phyloP scores from a whole-genome alignment of 2,329 filamentous ascomycete species.

The Beauveria pseudobassiana region DNA sequence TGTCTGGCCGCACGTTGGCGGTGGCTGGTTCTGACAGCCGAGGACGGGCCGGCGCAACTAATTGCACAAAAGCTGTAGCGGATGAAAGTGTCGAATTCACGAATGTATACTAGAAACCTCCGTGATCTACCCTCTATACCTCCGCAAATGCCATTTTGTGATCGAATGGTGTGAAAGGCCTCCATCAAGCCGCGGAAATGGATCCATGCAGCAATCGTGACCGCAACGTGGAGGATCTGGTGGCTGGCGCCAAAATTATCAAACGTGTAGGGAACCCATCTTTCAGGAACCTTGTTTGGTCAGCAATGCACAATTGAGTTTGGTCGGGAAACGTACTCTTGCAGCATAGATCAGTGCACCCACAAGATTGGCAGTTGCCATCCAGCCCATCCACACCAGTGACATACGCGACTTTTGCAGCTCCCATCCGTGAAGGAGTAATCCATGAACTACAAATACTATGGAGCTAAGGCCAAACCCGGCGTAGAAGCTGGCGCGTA shows the following conservation, averaged over 20 bases:
- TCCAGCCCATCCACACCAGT: conserved; percentile 12
- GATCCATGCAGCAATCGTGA: conserved; percentile 11
- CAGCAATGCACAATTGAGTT: neutral
- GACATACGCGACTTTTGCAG: conserved; percentile 14
- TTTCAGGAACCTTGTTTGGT: conserved; percentile 7
- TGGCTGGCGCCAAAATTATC: conserved; percentile 13
- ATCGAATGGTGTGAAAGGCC: neutral
- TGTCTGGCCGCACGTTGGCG: neutral
- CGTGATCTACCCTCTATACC: neutral
- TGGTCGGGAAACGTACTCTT: neutral
- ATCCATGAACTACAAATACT: conserved; percentile 13
- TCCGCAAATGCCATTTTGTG: neutral
- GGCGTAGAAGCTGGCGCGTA: conserved; percentile 14
- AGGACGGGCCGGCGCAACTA: neutral
- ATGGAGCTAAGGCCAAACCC: conserved; percentile 15
- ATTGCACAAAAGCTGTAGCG: conserved; percentile 3
- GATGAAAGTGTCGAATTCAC: neutral
- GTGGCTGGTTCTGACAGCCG: neutral
- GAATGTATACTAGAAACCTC: neutral
- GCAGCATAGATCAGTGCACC: conserved; percentile 12
- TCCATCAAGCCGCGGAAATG: conserved; percentile 1
- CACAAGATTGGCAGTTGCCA: conserved; percentile 13
- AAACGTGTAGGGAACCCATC: conserved; percentile 11
- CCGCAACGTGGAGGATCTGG: conserved; percentile 10
- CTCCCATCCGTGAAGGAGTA: conserved; percentile 14